Evolutionary conservation across 352 stramenopile genomes (phyloP).

Genomic region (Phytophthora nicotianae): DNA sequence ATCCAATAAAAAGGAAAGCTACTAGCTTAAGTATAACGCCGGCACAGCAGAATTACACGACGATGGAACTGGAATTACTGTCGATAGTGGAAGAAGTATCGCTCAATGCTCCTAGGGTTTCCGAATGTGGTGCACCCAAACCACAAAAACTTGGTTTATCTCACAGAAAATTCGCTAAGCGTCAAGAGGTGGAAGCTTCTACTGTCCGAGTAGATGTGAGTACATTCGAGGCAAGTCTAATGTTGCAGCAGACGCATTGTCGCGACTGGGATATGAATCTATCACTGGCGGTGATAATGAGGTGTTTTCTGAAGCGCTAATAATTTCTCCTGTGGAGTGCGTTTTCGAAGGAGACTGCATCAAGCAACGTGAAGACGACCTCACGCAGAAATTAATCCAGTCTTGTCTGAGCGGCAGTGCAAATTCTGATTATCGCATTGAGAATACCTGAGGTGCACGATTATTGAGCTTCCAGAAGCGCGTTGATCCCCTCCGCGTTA

Average conservation of each 20-base stretch:
- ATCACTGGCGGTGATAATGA: neutral
- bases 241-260: neutral
- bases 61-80: neutral
- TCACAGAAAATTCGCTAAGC: neutral
- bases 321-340: neutral
- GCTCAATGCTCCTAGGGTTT: neutral
- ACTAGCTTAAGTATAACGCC: neutral
- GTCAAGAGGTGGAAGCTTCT: neutral
- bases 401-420: neutral
- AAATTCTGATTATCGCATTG: neutral
- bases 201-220: neutral
- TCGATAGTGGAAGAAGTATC: neutral
- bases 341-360: neutral
- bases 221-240: neutral
- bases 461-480: neutral
- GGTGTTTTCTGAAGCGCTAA: neutral
- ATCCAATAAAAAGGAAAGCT: conserved; percentile 1
- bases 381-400: neutral
- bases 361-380: neutral
- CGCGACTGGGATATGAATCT: neutral
- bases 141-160: neutral
- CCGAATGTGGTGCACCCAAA: neutral
- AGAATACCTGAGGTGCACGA: neutral
- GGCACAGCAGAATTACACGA: conserved; percentile 2
- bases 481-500: neutral